phyloP scores from a whole-genome alignment of 2,329 filamentous ascomycete genomes.

The Pestalotiopsis sp. region DNA sequence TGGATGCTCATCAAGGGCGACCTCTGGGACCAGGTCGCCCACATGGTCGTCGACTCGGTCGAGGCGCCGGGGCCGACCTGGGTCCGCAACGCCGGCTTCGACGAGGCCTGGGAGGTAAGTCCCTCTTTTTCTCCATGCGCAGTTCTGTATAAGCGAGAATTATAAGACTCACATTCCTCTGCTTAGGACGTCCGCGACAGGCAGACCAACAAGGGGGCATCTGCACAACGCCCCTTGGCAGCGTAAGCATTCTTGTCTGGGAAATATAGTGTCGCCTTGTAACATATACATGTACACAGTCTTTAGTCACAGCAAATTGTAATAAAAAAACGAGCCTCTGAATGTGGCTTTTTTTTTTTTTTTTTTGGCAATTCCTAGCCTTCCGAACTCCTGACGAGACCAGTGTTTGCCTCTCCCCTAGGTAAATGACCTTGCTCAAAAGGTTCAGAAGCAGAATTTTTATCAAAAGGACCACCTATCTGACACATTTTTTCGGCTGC shows the following conservation, averaged over 20 bases:
- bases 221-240: background rate
- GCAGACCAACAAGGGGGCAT: background rate
- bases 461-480: background rate
- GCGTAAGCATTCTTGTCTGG: background rate
- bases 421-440: background rate
- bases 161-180: background rate
- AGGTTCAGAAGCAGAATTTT: background rate
- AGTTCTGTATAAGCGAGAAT: background rate
- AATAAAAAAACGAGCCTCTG: background rate
- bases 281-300: background rate
- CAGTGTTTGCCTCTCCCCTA: background rate
- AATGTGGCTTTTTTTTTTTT: conserved; percentile 1
- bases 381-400: conserved; percentile 2
- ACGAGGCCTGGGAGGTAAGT: conserved; percentile 63
- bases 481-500: background rate
- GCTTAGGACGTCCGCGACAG: background rate
- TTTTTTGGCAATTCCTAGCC: background rate
- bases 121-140: background rate
- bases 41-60: conserved; percentile 65
- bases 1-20: conserved; percentile 57
- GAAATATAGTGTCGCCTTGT: background rate
- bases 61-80: conserved; percentile 56
- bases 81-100: conserved; percentile 65
- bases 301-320: background rate
- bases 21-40: conserved; percentile 62